phyloP scores from a whole-genome alignment of 768 basidiomycete species.

The Boletus barrowsii region DNA sequence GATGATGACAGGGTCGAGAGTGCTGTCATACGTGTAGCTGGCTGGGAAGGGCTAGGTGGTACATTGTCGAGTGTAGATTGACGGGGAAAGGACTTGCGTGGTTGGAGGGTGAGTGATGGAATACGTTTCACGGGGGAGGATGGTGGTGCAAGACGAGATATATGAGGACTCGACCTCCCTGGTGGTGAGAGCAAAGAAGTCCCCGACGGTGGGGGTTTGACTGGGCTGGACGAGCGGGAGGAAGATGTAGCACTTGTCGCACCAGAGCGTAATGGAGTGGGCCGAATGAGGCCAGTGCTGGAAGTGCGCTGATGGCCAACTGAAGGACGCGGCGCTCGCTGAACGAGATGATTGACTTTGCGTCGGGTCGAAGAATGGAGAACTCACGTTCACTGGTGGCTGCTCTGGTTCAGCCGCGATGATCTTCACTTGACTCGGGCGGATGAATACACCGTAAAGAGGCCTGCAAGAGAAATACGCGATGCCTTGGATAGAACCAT shows the following conservation, averaged over 20 bases:
- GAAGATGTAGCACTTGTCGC: constrained; percentile 39
- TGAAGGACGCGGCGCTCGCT: constrained; percentile 33
- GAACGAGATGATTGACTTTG: constrained; percentile 3
- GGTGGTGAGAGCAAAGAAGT: constrained; percentile 30
- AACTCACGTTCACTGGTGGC: constrained; percentile 25
- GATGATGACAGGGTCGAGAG: constrained; percentile 3
- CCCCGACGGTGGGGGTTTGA: constrained; percentile 36
- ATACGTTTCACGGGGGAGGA: constrained; percentile 61
- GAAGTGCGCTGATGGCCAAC: constrained; percentile 59
- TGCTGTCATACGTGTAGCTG: constrained; percentile 25
- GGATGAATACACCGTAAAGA: constrained; percentile 84
- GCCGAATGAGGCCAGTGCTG: constrained; percentile 46
- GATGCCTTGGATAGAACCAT: constrained; percentile 79
- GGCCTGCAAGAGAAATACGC: constrained; percentile 79
- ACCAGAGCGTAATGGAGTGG: constrained; percentile 39
- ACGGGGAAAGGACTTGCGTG: constrained; percentile 49
- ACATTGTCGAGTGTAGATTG: constrained; percentile 38
- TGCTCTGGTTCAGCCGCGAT: constrained; percentile 37
- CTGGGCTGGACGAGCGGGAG: constrained; percentile 65
- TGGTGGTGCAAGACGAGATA: constrained; percentile 31
- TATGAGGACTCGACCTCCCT: constrained; percentile 23
- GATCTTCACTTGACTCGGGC: constrained; percentile 78
- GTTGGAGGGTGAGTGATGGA: constrained; percentile 43
- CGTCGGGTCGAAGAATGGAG: neutral
- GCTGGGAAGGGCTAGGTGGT: constrained; percentile 28